Base-by-base conservation (phyloP, 768 basidiomycete genomes). In the Xerocomus brunneocitrinus region DNA sequence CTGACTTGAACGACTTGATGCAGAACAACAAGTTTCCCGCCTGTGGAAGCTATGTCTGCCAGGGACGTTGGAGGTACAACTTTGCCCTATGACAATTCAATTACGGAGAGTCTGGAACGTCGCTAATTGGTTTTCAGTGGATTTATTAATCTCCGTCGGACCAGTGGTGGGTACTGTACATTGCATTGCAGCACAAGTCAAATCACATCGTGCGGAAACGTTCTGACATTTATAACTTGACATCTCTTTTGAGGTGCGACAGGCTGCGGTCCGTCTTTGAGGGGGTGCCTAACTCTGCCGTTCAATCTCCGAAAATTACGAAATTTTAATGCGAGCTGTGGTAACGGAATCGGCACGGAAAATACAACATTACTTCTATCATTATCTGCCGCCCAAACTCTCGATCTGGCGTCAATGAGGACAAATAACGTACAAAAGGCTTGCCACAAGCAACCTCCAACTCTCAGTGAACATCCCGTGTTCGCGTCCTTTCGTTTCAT, bases 381-480 rank as follows among this genome's bases (percentile, higher is more conserved):
- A 19, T 19, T 53, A 5, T 32, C 44, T 42, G 36, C 57, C 45
- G 49, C 55, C 42, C 54, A n/a, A 61, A 55, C 53, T 43, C 50
- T 59, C 58, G 53, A 61, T 63, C 60, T 51, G 31, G 49, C 36
- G 47, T 68, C 68, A 70, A 68, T 66, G 62, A 58, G 52, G 50
- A 60, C 67, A 63, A 68, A 70, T 61, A 68, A 70, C 58, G 54
- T 68, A 68, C 64, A 70, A 68, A 68, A 66, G 34, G 49, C 58
- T 50, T 14, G 38, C 42, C 48, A 5, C 22, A 25, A 5, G 28
- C 27, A 19, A 4, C 6, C 50, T 41, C 10, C 12, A 12, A n/a
- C 38, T 22, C 8, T 44, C 40, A 62, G 66, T 68, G 66, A 62
- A 58, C 61, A 58, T 44, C 55, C 52, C 39, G 59, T 39, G 62